Evolutionary conservation across 768 basidiomycete genomes (phyloP).

Genomic region (Russula sp.): DNA sequence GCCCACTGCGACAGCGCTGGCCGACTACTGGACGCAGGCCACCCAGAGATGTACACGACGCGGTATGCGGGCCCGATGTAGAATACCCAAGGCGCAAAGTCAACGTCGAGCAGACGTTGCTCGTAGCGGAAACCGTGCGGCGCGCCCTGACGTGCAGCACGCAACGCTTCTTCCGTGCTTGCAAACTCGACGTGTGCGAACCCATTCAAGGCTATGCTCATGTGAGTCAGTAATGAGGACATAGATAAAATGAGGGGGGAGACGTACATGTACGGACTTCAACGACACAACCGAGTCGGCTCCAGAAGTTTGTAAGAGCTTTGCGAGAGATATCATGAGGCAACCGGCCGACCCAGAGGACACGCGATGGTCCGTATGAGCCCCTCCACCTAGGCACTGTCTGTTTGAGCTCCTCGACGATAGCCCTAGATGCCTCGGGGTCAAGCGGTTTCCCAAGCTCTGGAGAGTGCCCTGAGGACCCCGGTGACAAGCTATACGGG

Average conservation of each 20-base stretch:
- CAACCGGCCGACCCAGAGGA: slow-evolving; percentile 11
- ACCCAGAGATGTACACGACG: slow-evolving; percentile 7
- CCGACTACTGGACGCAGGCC: neutral
- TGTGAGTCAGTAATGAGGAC: neutral
- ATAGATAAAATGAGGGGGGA: neutral
- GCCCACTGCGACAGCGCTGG: neutral
- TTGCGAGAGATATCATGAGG: neutral
- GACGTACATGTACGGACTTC: slow-evolving; percentile 14
- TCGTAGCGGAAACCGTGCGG: slow-evolving; percentile 9
- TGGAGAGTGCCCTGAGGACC: neutral
- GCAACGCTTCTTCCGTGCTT: neutral
- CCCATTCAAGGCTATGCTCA: neutral
- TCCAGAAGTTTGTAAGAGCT: slow-evolving; percentile 11
- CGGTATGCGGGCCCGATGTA: neutral
- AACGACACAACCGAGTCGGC: slow-evolving; percentile 15
- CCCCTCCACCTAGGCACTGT: slow-evolving; percentile 8
- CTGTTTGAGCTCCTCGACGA: slow-evolving; percentile 3
- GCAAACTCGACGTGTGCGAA: slow-evolving; percentile 19
- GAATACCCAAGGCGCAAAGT: slow-evolving; percentile 8
- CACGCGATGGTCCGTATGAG: neutral
- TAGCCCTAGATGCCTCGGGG: neutral
- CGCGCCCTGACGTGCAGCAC: slow-evolving; percentile 6
- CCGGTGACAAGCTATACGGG: neutral
- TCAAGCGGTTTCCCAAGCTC: neutral
- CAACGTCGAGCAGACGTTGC: slow-evolving; percentile 3